Conservation (phyloP, 352 stramenopile species). For the Sclerospora graminicola region DNA sequence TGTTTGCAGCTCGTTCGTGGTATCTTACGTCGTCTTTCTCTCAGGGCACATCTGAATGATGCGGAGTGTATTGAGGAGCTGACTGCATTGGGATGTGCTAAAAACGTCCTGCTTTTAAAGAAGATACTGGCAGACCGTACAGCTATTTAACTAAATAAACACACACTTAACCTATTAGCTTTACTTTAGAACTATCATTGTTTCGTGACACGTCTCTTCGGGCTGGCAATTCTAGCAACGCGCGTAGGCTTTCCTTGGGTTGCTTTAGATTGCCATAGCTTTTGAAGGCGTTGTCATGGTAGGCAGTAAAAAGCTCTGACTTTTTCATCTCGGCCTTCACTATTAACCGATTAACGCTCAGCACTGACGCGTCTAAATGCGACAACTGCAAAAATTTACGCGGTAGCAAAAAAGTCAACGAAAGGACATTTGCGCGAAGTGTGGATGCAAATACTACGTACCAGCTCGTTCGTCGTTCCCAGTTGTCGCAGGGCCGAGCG, state of each 20-base stretch:
- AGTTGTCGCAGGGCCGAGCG: slow-evolving; percentile 32
- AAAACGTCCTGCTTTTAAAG: too few species aligned
- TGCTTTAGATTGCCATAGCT: slow-evolving; percentile 49
- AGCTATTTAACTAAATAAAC: not conserved
- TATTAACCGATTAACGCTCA: slow-evolving; percentile 48
- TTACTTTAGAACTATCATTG: slow-evolving; percentile 9
- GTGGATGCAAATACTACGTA: slow-evolving; percentile 5
- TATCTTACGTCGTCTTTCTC: too few species aligned
- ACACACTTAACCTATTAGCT: slow-evolving; percentile 5
- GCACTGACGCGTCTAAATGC: slow-evolving; percentile 55
- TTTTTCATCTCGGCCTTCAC: slow-evolving; percentile 66
- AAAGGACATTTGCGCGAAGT: slow-evolving; percentile 5
- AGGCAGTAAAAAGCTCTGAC: slow-evolving; percentile 50
- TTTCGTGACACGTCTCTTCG: slow-evolving; percentile 11
- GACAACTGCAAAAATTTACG: slow-evolving; percentile 23
- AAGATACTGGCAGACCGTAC: too few species aligned
- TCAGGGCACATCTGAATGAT: too few species aligned
- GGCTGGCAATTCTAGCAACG: slow-evolving; percentile 30
- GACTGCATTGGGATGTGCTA: too few species aligned
- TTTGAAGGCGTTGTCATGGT: slow-evolving; percentile 70
- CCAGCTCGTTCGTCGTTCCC: slow-evolving; percentile 30
- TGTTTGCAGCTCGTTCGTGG: too few species aligned
- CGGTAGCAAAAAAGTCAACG: not conserved
- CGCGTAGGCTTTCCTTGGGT: slow-evolving; percentile 60
- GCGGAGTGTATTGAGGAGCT: too few species aligned